Conservation (phyloP, 1,284 basidiomycete genomes). For the Pyrrhoderma lamaoense region DNA sequence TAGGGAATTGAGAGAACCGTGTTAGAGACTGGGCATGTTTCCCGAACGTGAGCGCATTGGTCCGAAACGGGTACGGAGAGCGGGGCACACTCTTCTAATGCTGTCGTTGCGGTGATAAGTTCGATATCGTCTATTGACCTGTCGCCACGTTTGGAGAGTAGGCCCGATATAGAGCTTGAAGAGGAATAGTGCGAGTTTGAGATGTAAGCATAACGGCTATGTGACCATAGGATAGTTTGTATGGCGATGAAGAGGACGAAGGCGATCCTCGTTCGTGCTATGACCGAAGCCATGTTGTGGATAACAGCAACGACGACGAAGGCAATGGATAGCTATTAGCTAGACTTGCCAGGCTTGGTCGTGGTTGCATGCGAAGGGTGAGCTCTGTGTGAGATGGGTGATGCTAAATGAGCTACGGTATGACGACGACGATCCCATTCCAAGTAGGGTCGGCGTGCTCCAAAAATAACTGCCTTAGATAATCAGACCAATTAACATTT, state of each 20-base stretch:
- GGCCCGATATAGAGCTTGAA: no score
- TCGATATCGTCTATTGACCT: background rate
- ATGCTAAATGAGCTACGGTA: no score
- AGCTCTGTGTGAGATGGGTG: no score
- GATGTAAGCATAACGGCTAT: slow-evolving; percentile 40
- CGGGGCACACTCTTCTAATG: slow-evolving; percentile 48
- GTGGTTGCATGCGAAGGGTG: background rate
- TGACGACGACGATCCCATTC: no score
- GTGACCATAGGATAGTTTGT: slow-evolving; percentile 59
- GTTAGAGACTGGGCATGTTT: slow-evolving; percentile 44
- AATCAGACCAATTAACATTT: no score
- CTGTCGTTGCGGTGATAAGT: no score
- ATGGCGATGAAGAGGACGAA: slow-evolving; percentile 45
- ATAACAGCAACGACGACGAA: no score
- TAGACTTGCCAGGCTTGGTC: background rate
- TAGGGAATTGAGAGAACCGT: slow-evolving; percentile 69
- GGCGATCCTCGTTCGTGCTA: slow-evolving; percentile 24
- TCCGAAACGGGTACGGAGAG: slow-evolving; percentile 41
- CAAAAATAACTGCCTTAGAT: no score
- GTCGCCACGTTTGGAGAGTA: no score
- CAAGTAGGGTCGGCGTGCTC: no score
- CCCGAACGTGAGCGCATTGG: slow-evolving; percentile 58
- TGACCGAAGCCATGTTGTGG: no score
- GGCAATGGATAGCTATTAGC: no score
- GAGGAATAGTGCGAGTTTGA: background rate